phyloP scores from a whole-genome alignment of 2,329 filamentous ascomycete species.

The Cercospora beticola region DNA sequence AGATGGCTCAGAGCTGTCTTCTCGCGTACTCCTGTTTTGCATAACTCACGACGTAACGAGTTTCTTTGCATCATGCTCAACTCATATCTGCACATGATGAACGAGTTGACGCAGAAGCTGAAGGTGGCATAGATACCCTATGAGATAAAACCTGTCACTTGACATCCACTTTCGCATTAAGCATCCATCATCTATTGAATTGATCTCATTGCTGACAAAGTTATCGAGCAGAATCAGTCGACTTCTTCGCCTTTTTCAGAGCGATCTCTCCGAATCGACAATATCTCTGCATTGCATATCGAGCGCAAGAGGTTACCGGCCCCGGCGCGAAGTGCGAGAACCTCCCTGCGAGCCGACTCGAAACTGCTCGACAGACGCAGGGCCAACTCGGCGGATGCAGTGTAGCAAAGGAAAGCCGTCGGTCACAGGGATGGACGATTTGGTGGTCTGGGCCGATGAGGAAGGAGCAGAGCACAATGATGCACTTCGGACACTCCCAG shows the following conservation, averaged over 20 bases:
- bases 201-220: background rate
- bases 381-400: background rate
- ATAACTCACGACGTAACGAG: conserved; percentile 1
- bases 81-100: background rate
- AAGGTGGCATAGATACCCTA: background rate
- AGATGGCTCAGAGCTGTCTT: background rate
- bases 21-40: background rate
- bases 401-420: background rate
- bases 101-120: background rate
- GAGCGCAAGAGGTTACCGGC: background rate
- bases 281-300: background rate
- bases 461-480: background rate
- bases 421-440: background rate
- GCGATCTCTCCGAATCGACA: background rate
- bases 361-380: background rate
- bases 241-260: background rate
- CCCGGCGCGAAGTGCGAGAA: background rate
- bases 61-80: background rate
- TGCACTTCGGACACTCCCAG: background rate
- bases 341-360: background rate
- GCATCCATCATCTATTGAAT: background rate
- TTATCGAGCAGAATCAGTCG: background rate
- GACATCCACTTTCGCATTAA: background rate
- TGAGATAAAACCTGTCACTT: background rate
- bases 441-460: background rate